phyloP scores from a whole-genome alignment of 305 asterid genomes.

The Solanum hybrid region DNA sequence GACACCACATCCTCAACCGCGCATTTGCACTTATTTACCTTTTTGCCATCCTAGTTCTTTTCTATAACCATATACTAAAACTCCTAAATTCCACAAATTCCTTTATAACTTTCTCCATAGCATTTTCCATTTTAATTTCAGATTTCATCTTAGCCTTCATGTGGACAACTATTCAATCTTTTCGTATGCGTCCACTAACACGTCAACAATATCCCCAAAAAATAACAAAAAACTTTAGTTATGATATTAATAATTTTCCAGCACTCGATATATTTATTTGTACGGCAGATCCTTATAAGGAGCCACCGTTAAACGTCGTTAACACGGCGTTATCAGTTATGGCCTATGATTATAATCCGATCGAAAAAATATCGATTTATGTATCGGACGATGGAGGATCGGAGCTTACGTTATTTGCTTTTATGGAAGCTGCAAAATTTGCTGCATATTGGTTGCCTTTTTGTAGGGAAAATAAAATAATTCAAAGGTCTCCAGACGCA shows the following conservation, averaged over 20 bases:
- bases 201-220: conserved; percentile 40
- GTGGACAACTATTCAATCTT: conserved; percentile 56
- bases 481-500: conserved; percentile 49
- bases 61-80: conserved; percentile 35
- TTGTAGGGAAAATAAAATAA: conserved; percentile 39
- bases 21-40: conserved; percentile 43
- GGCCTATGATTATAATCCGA: conserved; percentile 69
- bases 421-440: conserved; percentile 77
- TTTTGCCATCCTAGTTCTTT: conserved; percentile 29
- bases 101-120: conserved; percentile 15
- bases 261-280: conserved; percentile 64
- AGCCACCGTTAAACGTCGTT: conserved; percentile 58
- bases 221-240: conserved; percentile 19
- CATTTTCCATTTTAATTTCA: conserved; percentile 33
- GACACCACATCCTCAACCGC: conserved; percentile 50
- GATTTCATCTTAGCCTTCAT: conserved; percentile 51
- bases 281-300: conserved; percentile 80
- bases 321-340: conserved; percentile 79
- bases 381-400: conserved; percentile 88
- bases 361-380: conserved; percentile 62
- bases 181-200: conserved; percentile 48
- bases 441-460: conserved; percentile 61
- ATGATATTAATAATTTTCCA: conserved; percentile 36
- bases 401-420: conserved; percentile 62
- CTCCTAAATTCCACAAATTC: conserved; percentile 28